Percentiles rank a stretch among this genome's conserved stretches.
These are phyloP conservation scores for Cryptosporidium parvum DNA, from an alignment of 169 alveolate genomes.

Conservation along the genomic window DNA sequence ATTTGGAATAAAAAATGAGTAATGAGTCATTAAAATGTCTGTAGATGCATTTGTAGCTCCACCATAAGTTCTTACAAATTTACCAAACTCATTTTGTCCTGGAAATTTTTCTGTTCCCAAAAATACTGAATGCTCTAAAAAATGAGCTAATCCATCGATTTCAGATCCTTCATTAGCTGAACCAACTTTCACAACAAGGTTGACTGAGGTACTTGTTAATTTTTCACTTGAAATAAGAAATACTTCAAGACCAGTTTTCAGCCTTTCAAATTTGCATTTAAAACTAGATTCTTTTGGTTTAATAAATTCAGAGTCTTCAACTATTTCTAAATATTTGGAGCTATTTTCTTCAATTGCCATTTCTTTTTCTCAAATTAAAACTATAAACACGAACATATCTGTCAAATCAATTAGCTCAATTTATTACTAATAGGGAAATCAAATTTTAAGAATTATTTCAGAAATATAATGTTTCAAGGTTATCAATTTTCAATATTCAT, in stretches of 20 bases:
- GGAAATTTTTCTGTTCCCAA: constrained; percentile 88
- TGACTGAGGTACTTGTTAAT: background rate
- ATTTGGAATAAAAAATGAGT: constrained; percentile 28
- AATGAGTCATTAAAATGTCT: constrained; percentile 43
- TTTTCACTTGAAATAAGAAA: constrained; percentile 34
- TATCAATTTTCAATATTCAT: background rate
- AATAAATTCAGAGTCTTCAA: constrained; percentile 25
- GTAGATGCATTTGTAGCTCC: constrained; percentile 83
- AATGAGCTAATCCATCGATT: constrained; percentile 88
- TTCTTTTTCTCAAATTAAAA: background rate
- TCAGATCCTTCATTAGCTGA: constrained; percentile 50
- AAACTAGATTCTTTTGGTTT: constrained; percentile 21
- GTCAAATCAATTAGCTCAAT: background rate
- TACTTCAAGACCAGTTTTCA: constrained; percentile 28
- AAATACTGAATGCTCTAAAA: constrained; percentile 88
- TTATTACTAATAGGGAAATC: too few species aligned
- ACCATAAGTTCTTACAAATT: constrained; percentile 80
- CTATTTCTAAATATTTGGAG: background rate
- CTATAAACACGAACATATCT: too few species aligned
- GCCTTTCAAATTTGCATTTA: background rate
- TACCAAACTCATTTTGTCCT: constrained; percentile 78
- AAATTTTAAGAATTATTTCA: background rate
- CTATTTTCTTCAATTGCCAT: constrained; percentile 1
- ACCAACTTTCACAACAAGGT: constrained; percentile 38
- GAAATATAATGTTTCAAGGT: too few species aligned